phyloP scores from a whole-genome alignment of 2,329 filamentous ascomycete genomes.

The Fusarium keratoplasticum region DNA sequence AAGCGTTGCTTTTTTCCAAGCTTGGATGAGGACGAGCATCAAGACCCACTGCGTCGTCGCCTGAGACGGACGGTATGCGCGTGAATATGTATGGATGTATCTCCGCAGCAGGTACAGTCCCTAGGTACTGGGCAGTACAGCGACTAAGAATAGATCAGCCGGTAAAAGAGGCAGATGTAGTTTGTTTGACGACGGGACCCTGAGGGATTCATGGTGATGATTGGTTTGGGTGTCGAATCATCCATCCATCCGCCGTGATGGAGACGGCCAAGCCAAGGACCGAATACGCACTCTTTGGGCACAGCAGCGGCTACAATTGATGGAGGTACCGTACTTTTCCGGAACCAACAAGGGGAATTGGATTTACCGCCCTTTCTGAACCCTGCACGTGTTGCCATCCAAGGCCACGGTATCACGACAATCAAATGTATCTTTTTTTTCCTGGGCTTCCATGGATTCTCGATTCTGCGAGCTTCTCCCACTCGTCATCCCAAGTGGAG shows the following conservation, averaged over 20 bases:
- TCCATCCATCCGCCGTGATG: not conserved
- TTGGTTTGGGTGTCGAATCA: not conserved
- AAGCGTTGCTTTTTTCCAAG: not conserved
- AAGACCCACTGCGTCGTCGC: conserved; percentile 6
- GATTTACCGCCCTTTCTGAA: not conserved
- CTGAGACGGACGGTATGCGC: conserved; percentile 3
- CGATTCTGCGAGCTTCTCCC: conserved; percentile 41
- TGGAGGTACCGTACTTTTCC: conserved; percentile 1
- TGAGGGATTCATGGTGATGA: not conserved
- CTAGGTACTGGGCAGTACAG: not conserved
- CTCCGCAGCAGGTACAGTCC: not conserved
- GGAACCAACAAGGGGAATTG: not conserved
- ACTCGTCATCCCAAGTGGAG: conserved; percentile 44
- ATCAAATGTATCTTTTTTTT: conserved; percentile 20
- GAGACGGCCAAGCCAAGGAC: not conserved
- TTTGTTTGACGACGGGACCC: not conserved
- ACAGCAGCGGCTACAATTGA: not conserved
- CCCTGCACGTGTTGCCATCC: conserved; percentile 10
- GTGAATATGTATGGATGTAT: conserved; percentile 3
- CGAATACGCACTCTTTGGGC: not conserved
- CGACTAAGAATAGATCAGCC: conserved; percentile 1
- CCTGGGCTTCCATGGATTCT: not conserved
- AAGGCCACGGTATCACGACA: not conserved
- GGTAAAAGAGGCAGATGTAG: not conserved
- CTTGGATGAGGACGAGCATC: not conserved